Base-by-base conservation (phyloP, 129 eudicot genomes). In the Heracleum sosnowskyi region DNA sequence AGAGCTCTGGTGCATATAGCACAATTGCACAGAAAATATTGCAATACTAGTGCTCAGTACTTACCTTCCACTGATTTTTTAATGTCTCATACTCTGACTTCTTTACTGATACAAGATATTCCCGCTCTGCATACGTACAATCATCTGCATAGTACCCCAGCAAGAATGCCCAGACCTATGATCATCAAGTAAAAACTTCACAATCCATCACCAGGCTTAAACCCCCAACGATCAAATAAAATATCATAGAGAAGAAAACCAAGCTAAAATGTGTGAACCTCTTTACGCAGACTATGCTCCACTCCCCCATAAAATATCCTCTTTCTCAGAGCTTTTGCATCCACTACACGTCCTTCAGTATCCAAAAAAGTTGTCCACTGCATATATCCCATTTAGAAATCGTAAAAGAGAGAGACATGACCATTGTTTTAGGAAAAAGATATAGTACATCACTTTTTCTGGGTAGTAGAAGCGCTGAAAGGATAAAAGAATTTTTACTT, bases 221-320 rank as follows among this genome's bases (percentile, higher is more conserved):
- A 17, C 40, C 71, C 64, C 29, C 29, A 46, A 77, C 66, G 49
- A 31, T 42, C 6, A 79, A 18, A 26, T 9, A 13, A 4, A 15
- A 24, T 69, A 20, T 46, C 7, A 9, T 16, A 47, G 33, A 36
- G n/a, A 45, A 22, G 13, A 55, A 36, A 26, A 60, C 4, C 16
- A 40, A 33, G 60, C 40, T 47, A 77, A 35, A 36, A 28, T 71
- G 24, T 66, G 47, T 83, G 80, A 64, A 95, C 99, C 97, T 91
- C 95, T 82, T 92, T 90, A 49, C 99, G 94, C 85, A 90, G 76
- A 81, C 79, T 79, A 79, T 91, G 92, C 78, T 88, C 92, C 73
- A 91, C 85, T 39, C 99, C 99, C 55, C 99, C 99, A 68, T 95
- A 92, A 82, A 95, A 95, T 82, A 95, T 92, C 84, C 97, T 87